Base-by-base conservation (phyloP, 345 rosid species). In the Bretschneidera sinensis region DNA sequence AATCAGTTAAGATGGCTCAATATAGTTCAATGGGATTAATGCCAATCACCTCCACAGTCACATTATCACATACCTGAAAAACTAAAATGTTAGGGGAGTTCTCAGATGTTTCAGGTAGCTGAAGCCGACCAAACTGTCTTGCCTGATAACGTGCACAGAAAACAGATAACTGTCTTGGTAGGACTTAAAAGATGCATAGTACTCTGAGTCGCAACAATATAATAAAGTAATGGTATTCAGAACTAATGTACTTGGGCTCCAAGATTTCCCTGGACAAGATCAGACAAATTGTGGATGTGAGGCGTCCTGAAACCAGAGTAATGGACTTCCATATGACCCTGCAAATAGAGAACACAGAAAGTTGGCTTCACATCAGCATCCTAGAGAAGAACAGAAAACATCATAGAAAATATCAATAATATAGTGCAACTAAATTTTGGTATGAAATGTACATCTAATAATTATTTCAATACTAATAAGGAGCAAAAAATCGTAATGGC, bases 41-140 rank as follows among this genome's bases (percentile, higher is more conserved):
- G 45, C 15, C 2, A 5, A 39, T 39, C 15, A 39, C 45, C 45
- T 39, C 2, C 45, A 39, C 45, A 54, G 34, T 51, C 19, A 55
- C n/a, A n/a, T n/a, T n/a, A n/a, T n/a, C n/a, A n/a, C 34, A 53
- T 74, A 85, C 98, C 96, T 92, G 98, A 70, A 85, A 87, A 71
- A 86, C 86, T 79, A 84, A 71, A 43, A 84, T 68, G 69, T 73
- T 90, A 17, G 97, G 65, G 67, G 82, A 85, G 61, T 61, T 73
- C 67, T 79, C 78, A 17, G 74, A 66, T 19, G 83, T 70, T 66
- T 94, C 87, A 63, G 96, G 74, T 43, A 94, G 84, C 72, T 83
- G 83, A 60, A 90, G 73, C 24, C 52, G 70, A 53, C 78, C 79
- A 74, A 61, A 74, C 58, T 71, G 75, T 22, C 54, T 71, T 24